phyloP scores from a whole-genome alignment of 2,329 filamentous ascomycete species.

The Tolypocladium tropicale region DNA sequence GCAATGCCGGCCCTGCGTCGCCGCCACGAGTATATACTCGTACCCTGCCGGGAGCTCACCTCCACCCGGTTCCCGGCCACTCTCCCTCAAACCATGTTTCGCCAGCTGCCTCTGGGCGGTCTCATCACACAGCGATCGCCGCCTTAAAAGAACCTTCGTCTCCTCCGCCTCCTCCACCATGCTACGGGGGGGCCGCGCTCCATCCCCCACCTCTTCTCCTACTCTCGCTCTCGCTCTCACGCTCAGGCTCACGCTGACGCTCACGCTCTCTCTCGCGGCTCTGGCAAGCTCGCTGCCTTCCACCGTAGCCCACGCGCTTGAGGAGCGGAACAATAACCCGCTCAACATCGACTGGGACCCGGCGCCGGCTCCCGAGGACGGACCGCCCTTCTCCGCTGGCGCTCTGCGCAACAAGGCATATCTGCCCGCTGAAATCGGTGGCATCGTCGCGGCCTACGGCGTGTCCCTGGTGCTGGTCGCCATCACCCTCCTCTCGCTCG shows the following conservation, averaged over 20 bases:
- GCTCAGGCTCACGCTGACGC: not conserved
- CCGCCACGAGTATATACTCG: no score
- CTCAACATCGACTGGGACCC: conserved; percentile 32
- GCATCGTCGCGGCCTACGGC: conserved; percentile 76
- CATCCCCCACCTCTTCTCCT: conserved; percentile 11
- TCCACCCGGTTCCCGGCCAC: conserved; percentile 25
- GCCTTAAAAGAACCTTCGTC: conserved; percentile 17
- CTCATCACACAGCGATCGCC: conserved; percentile 21
- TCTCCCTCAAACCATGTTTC: conserved; percentile 42
- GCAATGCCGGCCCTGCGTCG: conserved; percentile 38
- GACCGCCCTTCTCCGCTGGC: conserved; percentile 46
- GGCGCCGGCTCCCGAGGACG: conserved; percentile 49
- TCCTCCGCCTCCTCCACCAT: conserved; percentile 33
- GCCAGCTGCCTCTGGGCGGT: conserved; percentile 33
- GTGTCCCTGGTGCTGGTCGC: conserved; percentile 66
- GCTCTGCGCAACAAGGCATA: conserved; percentile 51
- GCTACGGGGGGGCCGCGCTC: conserved; percentile 19
- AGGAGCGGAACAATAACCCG: conserved; percentile 19
- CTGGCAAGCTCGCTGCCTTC: conserved; percentile 16
- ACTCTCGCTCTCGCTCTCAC: not conserved
- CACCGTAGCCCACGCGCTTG: conserved; percentile 15
- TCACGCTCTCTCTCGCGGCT: conserved; percentile 10
- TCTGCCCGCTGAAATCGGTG: conserved; percentile 73
- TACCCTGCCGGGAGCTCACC: conserved; percentile 38
- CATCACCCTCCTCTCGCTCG: conserved; percentile 50